These are phyloP conservation scores for Calendula officinalis DNA, from an alignment of 129 eudicot genomes.

Conservation along the genomic window DNA sequence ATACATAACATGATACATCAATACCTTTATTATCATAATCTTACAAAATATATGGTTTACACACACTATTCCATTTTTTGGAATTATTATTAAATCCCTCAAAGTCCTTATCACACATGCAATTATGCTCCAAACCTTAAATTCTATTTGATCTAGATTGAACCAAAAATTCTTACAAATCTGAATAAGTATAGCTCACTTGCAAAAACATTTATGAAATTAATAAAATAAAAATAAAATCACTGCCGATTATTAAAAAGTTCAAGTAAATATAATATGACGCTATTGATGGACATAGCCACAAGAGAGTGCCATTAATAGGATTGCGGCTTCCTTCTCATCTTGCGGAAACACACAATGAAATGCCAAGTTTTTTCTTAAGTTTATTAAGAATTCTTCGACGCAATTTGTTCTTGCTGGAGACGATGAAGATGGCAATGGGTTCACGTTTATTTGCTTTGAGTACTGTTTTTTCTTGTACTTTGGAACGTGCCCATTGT, in stretches of 20 bases:
- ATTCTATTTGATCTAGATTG: constrained; percentile 27
- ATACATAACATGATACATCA: constrained; percentile 2
- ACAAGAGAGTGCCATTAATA: constrained; percentile 81
- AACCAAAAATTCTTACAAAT: constrained; percentile 1
- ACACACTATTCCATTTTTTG: constrained; percentile 29
- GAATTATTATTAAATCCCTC: constrained; percentile 28
- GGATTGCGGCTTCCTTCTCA: constrained; percentile 84
- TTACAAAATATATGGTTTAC: constrained; percentile 32
- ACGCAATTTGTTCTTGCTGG: constrained; percentile 42
- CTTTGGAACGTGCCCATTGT: constrained; percentile 31
- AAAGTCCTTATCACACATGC: constrained; percentile 19
- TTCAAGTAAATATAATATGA: background rate
- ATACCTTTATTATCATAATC: constrained; percentile 12
- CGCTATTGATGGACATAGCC: constrained; percentile 57
- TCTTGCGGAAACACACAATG: constrained; percentile 78
- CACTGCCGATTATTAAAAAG: background rate
- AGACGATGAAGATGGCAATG: constrained; percentile 26
- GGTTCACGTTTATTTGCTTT: constrained; percentile 19
- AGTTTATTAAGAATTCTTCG: constrained; percentile 59
- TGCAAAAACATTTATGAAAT: constrained; percentile 28
- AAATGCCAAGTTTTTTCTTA: constrained; percentile 62
- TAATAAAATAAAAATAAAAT: constrained; percentile 11
- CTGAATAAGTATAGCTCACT: constrained; percentile 29
- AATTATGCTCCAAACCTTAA: constrained; percentile 10
- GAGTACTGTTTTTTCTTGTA: constrained; percentile 41